phyloP scores from a whole-genome alignment of 176 grass and related monocot species.

The Oryza longistaminata region DNA sequence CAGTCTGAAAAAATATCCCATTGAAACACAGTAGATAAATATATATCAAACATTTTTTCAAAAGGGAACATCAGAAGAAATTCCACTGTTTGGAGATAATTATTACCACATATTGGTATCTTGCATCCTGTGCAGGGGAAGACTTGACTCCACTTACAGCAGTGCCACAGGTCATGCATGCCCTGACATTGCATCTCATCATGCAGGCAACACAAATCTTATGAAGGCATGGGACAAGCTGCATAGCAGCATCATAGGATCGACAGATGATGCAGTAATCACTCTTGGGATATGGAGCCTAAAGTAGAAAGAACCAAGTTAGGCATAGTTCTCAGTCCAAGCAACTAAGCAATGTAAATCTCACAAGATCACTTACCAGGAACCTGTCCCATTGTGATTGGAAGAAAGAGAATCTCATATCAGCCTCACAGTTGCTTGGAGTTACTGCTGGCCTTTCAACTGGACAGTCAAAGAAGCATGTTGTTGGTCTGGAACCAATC shows the following conservation, averaged over 20 bases:
- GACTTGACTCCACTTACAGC: conserved; percentile 55
- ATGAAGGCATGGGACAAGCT: conserved; percentile 60
- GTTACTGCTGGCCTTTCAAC: conserved; percentile 40
- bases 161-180: conserved; percentile 54
- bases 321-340: conserved; percentile 16
- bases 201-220: conserved; percentile 59
- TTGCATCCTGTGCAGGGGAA: conserved; percentile 38
- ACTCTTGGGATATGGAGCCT: conserved; percentile 48
- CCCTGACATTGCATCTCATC: conserved; percentile 50
- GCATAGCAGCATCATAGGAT: conserved; percentile 44
- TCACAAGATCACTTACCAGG: conserved; percentile 47
- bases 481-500: conserved; percentile 24
- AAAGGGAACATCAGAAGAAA: not conserved
- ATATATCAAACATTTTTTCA: not conserved
- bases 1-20: not conserved
- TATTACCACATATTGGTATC: conserved; percentile 38
- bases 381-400: conserved; percentile 62
- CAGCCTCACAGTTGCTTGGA: conserved; percentile 28
- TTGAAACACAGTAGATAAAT: not conserved
- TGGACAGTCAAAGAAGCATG: conserved; percentile 42
- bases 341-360: not conserved
- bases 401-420: conserved; percentile 61
- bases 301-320: conserved; percentile 17
- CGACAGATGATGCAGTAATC: conserved; percentile 57
- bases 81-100: conserved; percentile 1